Conservation (phyloP, 176 grass and related monocot species). For the Oryza nivara region DNA sequence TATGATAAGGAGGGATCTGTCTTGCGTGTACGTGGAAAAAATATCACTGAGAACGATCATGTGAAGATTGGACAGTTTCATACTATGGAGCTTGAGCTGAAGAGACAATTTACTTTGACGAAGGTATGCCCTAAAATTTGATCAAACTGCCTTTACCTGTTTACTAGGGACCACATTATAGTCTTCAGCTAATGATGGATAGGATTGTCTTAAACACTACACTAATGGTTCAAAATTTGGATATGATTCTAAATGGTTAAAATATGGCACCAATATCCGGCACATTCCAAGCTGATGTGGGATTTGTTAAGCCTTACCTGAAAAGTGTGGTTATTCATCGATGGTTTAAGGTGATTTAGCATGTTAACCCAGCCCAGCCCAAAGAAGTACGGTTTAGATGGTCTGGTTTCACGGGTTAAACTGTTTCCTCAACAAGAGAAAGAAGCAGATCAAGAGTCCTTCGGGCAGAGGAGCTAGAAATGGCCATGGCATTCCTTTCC, state of each 20-base stretch:
- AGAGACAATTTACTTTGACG: constrained; percentile 74
- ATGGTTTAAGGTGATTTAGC: no score
- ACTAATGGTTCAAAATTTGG: constrained; percentile 15
- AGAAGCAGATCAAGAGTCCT: no score
- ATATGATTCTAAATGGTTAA: constrained; percentile 2
- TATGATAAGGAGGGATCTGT: constrained; percentile 92
- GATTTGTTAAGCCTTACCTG: not conserved
- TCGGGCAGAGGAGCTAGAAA: no score
- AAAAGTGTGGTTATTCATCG: not conserved
- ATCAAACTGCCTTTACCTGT: constrained; percentile 9
- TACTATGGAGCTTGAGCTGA: constrained; percentile 86
- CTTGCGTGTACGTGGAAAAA: constrained; percentile 85
- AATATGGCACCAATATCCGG: not conserved
- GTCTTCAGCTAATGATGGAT: not conserved
- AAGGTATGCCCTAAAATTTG: constrained; percentile 59
- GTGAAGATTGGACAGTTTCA: constrained; percentile 97
- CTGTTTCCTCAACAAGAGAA: no score
- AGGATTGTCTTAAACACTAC: not conserved
- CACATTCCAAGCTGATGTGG: not conserved
- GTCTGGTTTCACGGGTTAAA: no score
- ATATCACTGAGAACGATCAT: constrained; percentile 84
- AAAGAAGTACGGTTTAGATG: no score
- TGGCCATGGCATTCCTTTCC: no score
- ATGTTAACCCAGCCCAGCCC: no score
- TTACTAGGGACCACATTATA: constrained; percentile 6